Evolutionary conservation across 768 basidiomycete species (phyloP).

Genomic region (Saitozyma podzolica): DNA sequence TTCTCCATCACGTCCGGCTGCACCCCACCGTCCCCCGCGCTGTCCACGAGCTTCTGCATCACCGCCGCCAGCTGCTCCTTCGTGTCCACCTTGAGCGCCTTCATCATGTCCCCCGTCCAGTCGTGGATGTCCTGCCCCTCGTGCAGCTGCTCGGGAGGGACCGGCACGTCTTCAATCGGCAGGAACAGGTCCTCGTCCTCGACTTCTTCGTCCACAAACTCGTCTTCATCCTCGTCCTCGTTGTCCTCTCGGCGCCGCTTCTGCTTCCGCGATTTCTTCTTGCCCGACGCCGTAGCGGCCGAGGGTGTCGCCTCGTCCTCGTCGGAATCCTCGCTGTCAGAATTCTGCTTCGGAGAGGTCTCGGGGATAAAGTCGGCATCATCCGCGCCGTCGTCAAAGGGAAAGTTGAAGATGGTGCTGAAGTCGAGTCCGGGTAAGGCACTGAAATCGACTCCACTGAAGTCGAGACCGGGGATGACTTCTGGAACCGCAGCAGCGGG

Average conservation of each 20-base stretch:
- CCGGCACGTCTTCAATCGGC: slow-evolving; percentile 23
- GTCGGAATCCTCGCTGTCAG: slow-evolving; percentile 8
- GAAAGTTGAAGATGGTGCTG: slow-evolving; percentile 1
- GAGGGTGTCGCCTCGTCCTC: slow-evolving; percentile 6
- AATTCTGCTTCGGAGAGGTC: slow-evolving; percentile 8
- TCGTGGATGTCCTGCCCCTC: neutral
- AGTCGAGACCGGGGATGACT: too few relatives aligned
- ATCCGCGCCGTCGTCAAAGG: slow-evolving; percentile 15
- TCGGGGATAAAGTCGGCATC: slow-evolving; percentile 20
- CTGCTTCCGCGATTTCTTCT: neutral
- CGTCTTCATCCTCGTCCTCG: slow-evolving; percentile 16
- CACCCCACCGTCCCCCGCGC: slow-evolving; percentile 16
- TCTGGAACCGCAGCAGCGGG: neutral
- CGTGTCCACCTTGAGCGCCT: slow-evolving; percentile 16
- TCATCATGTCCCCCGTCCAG: slow-evolving; percentile 15
- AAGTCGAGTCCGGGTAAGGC: slow-evolving; percentile 1
- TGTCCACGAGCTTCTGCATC: slow-evolving; percentile 19
- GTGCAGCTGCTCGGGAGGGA: slow-evolving; percentile 8
- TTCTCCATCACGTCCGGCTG: slow-evolving; percentile 9
- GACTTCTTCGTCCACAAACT: slow-evolving; percentile 15
- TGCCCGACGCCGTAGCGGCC: neutral
- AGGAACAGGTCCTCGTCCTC: slow-evolving; percentile 25
- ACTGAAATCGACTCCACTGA: too few relatives aligned
- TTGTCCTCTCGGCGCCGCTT: slow-evolving; percentile 3
- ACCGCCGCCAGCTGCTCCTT: slow-evolving; percentile 13